phyloP scores from a whole-genome alignment of 129 eudicot species.

The Artemisia annua region DNA sequence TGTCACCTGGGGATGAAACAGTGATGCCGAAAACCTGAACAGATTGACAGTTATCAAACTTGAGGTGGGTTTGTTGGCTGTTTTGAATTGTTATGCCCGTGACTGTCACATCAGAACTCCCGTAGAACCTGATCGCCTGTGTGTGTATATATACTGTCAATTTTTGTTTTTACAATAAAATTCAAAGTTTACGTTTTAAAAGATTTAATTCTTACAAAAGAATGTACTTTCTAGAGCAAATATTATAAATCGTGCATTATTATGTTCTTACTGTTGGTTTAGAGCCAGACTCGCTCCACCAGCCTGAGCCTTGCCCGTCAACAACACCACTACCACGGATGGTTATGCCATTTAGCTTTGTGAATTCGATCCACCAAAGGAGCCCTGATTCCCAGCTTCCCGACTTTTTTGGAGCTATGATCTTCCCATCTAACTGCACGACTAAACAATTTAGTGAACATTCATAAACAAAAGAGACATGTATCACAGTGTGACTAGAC shows the following conservation, averaged over 20 bases:
- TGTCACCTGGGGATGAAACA: constrained; percentile 69
- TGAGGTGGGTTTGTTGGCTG: constrained; percentile 72
- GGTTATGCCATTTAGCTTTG: constrained; percentile 50
- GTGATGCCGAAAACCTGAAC: constrained; percentile 54
- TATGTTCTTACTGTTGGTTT: constrained; percentile 55
- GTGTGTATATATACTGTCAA: background rate
- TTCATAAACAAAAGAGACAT: no score
- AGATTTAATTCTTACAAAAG: no score
- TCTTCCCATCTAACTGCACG: constrained; percentile 55
- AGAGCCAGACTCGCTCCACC: constrained; percentile 63
- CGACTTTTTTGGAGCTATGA: constrained; percentile 47
- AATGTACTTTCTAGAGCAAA: no score
- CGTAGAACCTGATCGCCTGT: constrained; percentile 74
- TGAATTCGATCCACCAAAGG: constrained; percentile 58
- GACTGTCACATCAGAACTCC: constrained; percentile 54
- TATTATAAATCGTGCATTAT: no score
- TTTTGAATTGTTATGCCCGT: constrained; percentile 68
- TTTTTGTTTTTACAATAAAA: no score
- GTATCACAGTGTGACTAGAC: no score
- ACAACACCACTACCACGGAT: constrained; percentile 59
- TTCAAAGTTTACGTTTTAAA: no score
- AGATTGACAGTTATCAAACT: constrained; percentile 57
- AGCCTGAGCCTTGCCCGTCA: constrained; percentile 71
- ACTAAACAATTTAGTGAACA: no score
- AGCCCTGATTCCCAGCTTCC: constrained; percentile 53